Percentiles rank a stretch among this genome's conserved stretches.
These are phyloP conservation scores for Psilocybe subaeruginosa DNA, from an alignment of 768 basidiomycete genomes.

Conservation along the genomic window DNA sequence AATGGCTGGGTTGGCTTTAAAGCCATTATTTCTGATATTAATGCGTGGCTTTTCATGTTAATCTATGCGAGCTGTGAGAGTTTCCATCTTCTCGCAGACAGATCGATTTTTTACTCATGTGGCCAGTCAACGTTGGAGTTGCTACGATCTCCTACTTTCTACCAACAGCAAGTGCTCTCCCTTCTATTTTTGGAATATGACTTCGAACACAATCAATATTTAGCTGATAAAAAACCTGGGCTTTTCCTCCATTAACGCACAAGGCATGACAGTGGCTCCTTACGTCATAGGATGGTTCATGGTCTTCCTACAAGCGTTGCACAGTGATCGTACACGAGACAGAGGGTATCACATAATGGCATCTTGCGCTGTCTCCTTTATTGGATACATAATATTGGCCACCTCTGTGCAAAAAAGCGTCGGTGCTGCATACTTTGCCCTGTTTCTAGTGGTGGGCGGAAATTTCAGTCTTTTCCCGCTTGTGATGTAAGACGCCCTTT, in stretches of 20 bases:
- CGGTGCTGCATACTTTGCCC: conserved; percentile 58
- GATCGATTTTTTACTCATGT: not conserved
- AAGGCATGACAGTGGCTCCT: conserved; percentile 61
- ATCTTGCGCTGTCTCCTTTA: conserved; percentile 44
- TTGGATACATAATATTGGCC: conserved; percentile 60
- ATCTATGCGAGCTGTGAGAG: conserved; percentile 55
- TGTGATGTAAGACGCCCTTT: conserved; percentile 46
- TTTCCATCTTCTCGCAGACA: not conserved
- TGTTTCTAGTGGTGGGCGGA: conserved; percentile 59
- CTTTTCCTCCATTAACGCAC: conserved; percentile 57
- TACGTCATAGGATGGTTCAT: conserved; percentile 60
- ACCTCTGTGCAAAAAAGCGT: conserved; percentile 51
- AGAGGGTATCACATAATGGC: conserved; percentile 60
- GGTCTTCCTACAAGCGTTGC: conserved; percentile 56
- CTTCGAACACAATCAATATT: not conserved
- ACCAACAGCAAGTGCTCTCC: conserved; percentile 42
- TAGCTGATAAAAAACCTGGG: conserved; percentile 60
- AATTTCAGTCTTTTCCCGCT: conserved; percentile 59
- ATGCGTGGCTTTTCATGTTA: conserved; percentile 56
- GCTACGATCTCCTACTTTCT: conserved; percentile 61
- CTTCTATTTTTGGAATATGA: not conserved
- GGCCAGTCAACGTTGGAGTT: conserved; percentile 56
- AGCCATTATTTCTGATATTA: conserved; percentile 48
- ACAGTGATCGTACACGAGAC: conserved; percentile 56
- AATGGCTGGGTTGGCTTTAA: conserved; percentile 59